These are phyloP conservation scores for Kwoniella europaea DNA, from an alignment of 768 basidiomycete genomes.

Conservation along the genomic window DNA sequence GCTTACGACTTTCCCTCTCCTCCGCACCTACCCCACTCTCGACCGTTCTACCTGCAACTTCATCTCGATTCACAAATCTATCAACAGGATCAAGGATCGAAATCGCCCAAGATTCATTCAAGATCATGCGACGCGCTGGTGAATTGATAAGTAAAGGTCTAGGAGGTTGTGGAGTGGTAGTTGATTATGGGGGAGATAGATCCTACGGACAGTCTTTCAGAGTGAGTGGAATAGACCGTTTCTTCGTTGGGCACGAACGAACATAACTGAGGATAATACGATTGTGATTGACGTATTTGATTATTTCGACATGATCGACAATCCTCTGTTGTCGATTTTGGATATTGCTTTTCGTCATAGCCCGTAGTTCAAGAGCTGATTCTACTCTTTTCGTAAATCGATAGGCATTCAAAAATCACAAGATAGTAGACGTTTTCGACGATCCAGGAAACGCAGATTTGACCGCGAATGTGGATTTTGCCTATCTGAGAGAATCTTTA, in stretches of 20 bases:
- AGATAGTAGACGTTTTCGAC: constrained; percentile 81
- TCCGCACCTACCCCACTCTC: constrained; percentile 65
- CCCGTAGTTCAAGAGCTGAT: no score
- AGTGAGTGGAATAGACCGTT: constrained; percentile 62
- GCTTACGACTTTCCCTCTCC: constrained; percentile 72
- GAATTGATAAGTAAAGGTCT: constrained; percentile 63
- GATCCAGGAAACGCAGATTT: constrained; percentile 86
- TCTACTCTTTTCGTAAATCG: no score
- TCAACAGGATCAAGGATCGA: constrained; percentile 78
- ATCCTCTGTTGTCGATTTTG: not conserved
- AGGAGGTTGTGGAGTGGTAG: constrained; percentile 69
- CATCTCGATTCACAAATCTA: constrained; percentile 71
- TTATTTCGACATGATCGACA: not conserved
- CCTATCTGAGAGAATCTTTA: constrained; percentile 79
- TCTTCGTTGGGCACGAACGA: not conserved
- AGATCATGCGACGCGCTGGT: constrained; percentile 71
- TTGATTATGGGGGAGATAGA: constrained; percentile 85
- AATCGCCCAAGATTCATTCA: constrained; percentile 74
- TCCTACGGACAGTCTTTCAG: constrained; percentile 76
- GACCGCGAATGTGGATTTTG: constrained; percentile 97
- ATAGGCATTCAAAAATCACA: constrained; percentile 88
- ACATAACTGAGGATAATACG: not conserved
- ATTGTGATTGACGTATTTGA: not conserved
- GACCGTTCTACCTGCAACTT: constrained; percentile 63
- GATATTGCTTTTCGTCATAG: not conserved